Percentiles rank a stretch among this genome's conserved stretches.
These are phyloP conservation scores for Candolleomyces efflorescens DNA, from an alignment of 768 basidiomycete genomes.

Conservation along the genomic window DNA sequence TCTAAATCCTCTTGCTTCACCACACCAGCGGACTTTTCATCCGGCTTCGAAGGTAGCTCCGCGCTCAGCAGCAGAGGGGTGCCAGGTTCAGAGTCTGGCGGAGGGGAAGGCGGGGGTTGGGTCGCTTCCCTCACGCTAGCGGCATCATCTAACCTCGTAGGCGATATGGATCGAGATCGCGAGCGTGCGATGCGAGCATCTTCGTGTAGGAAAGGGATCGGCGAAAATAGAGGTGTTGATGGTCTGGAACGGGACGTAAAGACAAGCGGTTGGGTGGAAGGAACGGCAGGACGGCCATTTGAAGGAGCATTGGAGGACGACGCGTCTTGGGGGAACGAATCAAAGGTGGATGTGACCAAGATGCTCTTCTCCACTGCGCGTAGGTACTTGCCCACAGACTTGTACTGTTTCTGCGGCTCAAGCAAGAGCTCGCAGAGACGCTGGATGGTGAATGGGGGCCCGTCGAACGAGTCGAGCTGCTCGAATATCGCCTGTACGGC, in stretches of 20 bases:
- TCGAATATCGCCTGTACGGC: slow-evolving; percentile 53
- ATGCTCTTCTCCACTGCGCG: slow-evolving; percentile 81
- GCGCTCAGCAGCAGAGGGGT: background rate
- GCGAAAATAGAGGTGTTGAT: slow-evolving; percentile 79
- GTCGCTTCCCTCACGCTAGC: background rate
- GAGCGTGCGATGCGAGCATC: slow-evolving; percentile 79
- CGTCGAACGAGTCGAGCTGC: slow-evolving; percentile 72
- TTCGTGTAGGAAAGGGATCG: slow-evolving; percentile 82
- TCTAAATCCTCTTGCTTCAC: slow-evolving; percentile 32
- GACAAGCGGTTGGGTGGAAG: slow-evolving; percentile 40
- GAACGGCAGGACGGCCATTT: background rate
- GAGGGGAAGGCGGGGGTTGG: background rate
- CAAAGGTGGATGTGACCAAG: slow-evolving; percentile 78
- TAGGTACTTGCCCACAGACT: slow-evolving; percentile 78
- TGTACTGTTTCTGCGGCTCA: slow-evolving; percentile 68
- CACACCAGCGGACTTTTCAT: slow-evolving; percentile 18
- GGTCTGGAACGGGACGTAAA: slow-evolving; percentile 53
- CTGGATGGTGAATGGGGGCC: slow-evolving; percentile 90
- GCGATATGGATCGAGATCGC: slow-evolving; percentile 21
- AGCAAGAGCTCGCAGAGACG: slow-evolving; percentile 80
- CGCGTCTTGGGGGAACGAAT: slow-evolving; percentile 55
- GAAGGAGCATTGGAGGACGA: slow-evolving; percentile 6
- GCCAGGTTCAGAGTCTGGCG: background rate
- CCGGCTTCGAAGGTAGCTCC: background rate
- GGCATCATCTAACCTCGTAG: background rate